These are phyloP conservation scores for Mycena capillaripes DNA, from an alignment of 768 basidiomycete genomes.

Conservation along the genomic window DNA sequence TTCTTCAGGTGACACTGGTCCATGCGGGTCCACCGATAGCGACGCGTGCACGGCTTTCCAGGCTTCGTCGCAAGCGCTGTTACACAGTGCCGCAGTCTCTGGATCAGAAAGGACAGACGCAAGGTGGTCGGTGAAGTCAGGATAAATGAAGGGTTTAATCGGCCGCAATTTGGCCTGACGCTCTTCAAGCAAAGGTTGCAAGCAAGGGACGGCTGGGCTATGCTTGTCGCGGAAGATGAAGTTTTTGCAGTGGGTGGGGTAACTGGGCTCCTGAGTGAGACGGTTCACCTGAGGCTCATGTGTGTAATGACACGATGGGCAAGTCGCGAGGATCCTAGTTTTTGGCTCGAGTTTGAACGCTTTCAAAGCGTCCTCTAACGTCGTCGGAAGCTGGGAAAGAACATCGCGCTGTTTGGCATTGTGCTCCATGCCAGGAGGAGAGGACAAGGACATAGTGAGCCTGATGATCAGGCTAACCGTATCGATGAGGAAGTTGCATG, in stretches of 20 bases:
- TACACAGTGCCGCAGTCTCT: constrained; percentile 32
- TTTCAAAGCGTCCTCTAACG: constrained; percentile 28
- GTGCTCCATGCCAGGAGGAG: constrained; percentile 17
- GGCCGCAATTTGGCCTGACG: constrained; percentile 35
- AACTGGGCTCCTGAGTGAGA: constrained; percentile 26
- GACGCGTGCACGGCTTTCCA: constrained; percentile 7
- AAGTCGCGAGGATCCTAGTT: constrained; percentile 30
- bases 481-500: constrained; percentile 36
- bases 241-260: constrained; percentile 29
- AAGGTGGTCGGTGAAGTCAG: constrained; percentile 41
- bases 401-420: constrained; percentile 28
- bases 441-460: constrained; percentile 27
- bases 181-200: constrained; percentile 24
- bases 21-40: constrained; percentile 6
- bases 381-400: constrained; percentile 29
- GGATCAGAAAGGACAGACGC: constrained; percentile 37
- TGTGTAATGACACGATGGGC: constrained; percentile 31
- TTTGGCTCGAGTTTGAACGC: constrained; percentile 33
- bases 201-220: constrained; percentile 18
- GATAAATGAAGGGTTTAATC: constrained; percentile 35
- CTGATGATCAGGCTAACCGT: constrained; percentile 31
- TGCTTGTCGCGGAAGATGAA: constrained; percentile 31
- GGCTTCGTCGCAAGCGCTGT: constrained; percentile 19
- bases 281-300: constrained; percentile 30
- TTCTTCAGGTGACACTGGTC: constrained; percentile 10